These are phyloP conservation scores for Betula pendula DNA, from an alignment of 306 rosid species.

Conservation along the genomic window DNA sequence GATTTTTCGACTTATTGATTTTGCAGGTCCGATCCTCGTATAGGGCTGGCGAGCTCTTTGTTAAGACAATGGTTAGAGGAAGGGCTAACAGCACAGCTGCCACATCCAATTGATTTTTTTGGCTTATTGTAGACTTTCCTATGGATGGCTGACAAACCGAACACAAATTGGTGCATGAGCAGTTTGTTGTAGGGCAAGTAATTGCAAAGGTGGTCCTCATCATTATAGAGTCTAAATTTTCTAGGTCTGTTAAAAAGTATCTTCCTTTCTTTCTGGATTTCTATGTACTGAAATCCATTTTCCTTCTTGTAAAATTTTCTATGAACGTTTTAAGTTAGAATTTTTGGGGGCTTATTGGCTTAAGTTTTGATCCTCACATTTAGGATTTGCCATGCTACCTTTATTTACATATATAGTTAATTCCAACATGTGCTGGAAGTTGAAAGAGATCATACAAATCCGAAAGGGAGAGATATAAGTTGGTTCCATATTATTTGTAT, in stretches of 20 bases:
- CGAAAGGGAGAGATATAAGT: too few relatives aligned
- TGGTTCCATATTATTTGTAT: too few relatives aligned
- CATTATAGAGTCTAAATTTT: conserved; percentile 9
- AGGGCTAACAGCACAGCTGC: conserved; percentile 34
- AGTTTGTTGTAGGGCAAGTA: conserved; percentile 3
- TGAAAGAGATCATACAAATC: too few relatives aligned
- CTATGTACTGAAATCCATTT: neutral
- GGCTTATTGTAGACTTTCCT: conserved; percentile 1
- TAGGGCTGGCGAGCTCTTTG: conserved; percentile 96
- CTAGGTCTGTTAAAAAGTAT: neutral
- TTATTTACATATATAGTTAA: neutral
- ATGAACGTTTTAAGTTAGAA: neutral
- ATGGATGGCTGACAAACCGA: neutral
- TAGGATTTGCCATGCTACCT: neutral
- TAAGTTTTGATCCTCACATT: neutral
- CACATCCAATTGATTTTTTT: neutral
- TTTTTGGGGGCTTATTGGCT: neutral
- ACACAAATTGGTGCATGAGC: neutral
- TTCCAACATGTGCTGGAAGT: neutral
- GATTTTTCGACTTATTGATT: neutral
- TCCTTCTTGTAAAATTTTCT: neutral
- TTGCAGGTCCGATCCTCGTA: conserved; percentile 91
- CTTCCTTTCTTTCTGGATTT: neutral
- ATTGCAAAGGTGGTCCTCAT: neutral
- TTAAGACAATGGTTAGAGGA: conserved; percentile 78